These are phyloP conservation scores for Cyberlindnera maritima DNA, from an alignment of 805 yeast genomes.

Conservation along the genomic window DNA sequence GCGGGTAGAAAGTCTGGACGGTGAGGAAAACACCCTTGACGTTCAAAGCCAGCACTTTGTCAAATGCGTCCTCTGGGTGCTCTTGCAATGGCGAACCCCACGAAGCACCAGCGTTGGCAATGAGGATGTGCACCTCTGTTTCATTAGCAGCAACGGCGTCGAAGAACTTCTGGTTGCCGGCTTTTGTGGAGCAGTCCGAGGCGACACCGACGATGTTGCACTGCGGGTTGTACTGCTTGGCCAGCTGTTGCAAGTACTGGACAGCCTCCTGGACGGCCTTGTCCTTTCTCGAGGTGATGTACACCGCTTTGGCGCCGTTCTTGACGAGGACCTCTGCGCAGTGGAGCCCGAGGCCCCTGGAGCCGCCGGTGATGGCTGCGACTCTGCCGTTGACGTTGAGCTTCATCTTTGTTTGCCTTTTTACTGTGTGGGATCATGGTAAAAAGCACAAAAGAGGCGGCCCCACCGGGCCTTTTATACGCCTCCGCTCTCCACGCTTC, in stretches of 20 bases:
- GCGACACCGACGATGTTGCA: constrained; percentile 46
- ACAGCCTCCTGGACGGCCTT: constrained; percentile 61
- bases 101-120: constrained; percentile 78
- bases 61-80: constrained; percentile 61
- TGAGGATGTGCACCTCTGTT: constrained; percentile 52
- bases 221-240: constrained; percentile 27
- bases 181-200: constrained; percentile 51
- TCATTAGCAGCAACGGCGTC: constrained; percentile 39
- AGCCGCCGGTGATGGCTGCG: constrained; percentile 71
- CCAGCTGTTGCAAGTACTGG: constrained; percentile 29
- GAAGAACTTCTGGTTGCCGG: constrained; percentile 45
- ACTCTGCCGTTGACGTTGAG: constrained; percentile 54
- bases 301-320: constrained; percentile 61
- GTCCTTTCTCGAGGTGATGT: constrained; percentile 62
- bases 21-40: constrained; percentile 66
- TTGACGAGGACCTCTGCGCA: constrained; percentile 62
- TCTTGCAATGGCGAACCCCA: constrained; percentile 68
- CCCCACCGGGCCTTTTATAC: neutral
- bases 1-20: constrained; percentile 60
- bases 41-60: constrained; percentile 61
- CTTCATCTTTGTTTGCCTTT: constrained; percentile 21
- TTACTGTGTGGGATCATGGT: neutral
- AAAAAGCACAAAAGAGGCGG: neutral
- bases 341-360: constrained; percentile 69
- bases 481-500: neutral